Conservation (phyloP, 164 flowering plant species). For the Stephania yunnanensis region DNA sequence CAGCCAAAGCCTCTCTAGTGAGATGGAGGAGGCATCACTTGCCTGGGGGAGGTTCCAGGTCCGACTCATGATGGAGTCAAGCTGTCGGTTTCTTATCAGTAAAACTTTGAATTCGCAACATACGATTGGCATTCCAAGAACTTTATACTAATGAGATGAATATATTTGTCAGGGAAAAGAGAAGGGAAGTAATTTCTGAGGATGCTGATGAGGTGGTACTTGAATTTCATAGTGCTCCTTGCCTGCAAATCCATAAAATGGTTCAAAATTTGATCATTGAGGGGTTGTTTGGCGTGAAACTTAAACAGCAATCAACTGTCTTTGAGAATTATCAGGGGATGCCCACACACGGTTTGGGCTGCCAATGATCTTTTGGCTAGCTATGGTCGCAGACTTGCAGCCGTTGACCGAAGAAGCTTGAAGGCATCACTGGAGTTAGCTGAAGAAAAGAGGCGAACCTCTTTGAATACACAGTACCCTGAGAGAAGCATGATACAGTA, state of each 20-base stretch:
- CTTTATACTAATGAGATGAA: neutral
- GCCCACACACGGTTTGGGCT: neutral
- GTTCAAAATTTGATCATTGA: neutral
- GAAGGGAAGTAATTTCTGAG: slow-evolving; percentile 5
- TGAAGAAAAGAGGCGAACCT: neutral
- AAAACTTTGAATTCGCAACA: neutral
- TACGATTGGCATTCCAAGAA: neutral
- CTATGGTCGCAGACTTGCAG: neutral
- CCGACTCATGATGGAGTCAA: no score
- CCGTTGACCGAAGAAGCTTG: neutral
- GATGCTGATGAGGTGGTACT: neutral
- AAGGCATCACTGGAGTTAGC: neutral
- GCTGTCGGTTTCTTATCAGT: no score
- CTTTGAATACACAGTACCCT: neutral
- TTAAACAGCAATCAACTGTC: neutral
- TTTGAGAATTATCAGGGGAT: neutral
- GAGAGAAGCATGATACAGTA: neutral
- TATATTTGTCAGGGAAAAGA: slow-evolving; percentile 17
- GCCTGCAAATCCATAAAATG: neutral
- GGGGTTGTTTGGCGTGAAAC: neutral
- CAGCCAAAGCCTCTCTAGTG: no score
- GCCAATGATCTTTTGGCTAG: slow-evolving; percentile 1
- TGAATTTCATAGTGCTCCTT: neutral
- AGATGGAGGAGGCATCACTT: no score
- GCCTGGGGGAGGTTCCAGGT: no score